Conservation (phyloP, 2,329 filamentous ascomycete genomes). For the Colletotrichum tropicicola region DNA sequence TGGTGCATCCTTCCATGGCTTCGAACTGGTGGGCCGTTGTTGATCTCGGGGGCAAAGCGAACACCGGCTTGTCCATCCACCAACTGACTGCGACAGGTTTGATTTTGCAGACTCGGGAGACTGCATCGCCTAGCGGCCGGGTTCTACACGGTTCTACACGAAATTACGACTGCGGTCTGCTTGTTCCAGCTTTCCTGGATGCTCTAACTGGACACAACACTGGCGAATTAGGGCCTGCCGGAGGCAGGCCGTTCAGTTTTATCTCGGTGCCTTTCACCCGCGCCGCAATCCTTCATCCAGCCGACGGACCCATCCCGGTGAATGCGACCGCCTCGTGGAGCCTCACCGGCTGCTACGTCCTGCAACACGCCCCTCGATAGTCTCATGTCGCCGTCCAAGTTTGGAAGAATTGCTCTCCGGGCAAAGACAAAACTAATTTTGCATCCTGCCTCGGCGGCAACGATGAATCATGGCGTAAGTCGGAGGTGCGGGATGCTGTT, state of each 20-base stretch:
- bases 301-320: no score
- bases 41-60: background rate
- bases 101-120: background rate
- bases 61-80: background rate
- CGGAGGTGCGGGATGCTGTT: background rate
- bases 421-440: background rate
- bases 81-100: background rate
- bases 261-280: background rate
- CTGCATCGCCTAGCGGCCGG: background rate
- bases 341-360: background rate
- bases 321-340: background rate
- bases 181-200: background rate
- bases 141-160: background rate
- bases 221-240: background rate
- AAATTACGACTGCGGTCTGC: background rate
- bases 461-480: background rate
- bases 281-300: constrained; percentile 4
- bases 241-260: background rate
- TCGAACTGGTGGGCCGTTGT: background rate
- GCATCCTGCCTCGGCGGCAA: background rate
- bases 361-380: background rate
- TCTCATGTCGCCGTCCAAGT: background rate
- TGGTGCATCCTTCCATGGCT: background rate
- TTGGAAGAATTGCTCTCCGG: background rate
- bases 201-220: background rate